Evolutionary conservation across 2,329 filamentous ascomycete species (phyloP), one percentile per base, ranked within the genome.

Genomic region (Phialemoniopsis sp.): DNA sequence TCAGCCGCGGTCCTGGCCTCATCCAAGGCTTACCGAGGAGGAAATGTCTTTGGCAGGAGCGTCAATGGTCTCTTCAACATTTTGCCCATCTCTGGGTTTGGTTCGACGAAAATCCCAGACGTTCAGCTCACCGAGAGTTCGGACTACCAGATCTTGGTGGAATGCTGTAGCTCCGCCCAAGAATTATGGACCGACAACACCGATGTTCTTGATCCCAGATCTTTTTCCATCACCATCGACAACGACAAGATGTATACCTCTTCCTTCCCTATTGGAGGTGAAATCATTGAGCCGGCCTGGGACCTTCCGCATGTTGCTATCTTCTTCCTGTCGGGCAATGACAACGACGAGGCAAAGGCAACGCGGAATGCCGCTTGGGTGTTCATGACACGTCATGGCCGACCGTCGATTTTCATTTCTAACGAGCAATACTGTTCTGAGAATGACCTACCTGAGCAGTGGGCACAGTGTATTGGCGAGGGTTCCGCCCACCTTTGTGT

Each of bases 81-180:
- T 32, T 65, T 75, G 33, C 70, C 70, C 13, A 64, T 73, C 39
- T 68, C 68, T 4, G 65, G 66, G 2, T 73, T 73, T 50, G 70
- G 70, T 10, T 66, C 64, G 12, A 53, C 60, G 33, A 58, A 59
- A 32, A 60, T 64, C 13, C 69, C 70, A 2, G 70, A 75, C 41
- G 67, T 74, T 15, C 69, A 74, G 50, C 64, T 75, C 36, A 70
- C 74, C 59, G 67, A 72, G 38, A 71, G 68, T 8, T 72, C 69
- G 26, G 65, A 63, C 12, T 68, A 66, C 42, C 69, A 74, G 43
- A 73, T 75, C 57, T 67, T 68, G 45, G 67, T 74, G 5, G 69
- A 75, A 39, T 63, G 67, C 19, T 75, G 72, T 46, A 60, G 58
- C 12, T 55, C 54, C 8, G 71, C 68, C n/a, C 49, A 56, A 26